Percentiles rank a stretch among this genome's conserved stretches.
Evolutionary conservation across 768 basidiomycete species (phyloP).

Genomic region (Mycena olivaceomarginata): DNA sequence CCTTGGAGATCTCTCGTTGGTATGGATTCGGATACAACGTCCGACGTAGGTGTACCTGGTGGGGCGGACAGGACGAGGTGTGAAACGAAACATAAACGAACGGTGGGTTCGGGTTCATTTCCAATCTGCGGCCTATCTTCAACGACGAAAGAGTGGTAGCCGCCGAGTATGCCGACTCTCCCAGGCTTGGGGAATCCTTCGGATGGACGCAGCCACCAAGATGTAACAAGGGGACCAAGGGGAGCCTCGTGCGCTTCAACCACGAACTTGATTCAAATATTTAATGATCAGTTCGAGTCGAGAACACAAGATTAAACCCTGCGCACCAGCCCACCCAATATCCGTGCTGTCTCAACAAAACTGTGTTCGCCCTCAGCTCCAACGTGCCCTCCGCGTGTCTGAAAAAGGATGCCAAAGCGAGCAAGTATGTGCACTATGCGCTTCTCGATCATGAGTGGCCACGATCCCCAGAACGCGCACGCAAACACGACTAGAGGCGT

Average conservation of each 20-base stretch:
- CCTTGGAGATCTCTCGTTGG: neutral
- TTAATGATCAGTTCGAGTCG: neutral
- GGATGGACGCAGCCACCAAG: conserved; percentile 30
- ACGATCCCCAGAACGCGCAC: conserved; percentile 30
- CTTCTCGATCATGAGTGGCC: conserved; percentile 25
- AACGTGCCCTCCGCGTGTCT: conserved; percentile 1
- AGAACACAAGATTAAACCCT: neutral
- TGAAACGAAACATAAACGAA: conserved; percentile 21
- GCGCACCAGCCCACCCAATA: conserved; percentile 28
- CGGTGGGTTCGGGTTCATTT: neutral
- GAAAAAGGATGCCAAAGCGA: neutral
- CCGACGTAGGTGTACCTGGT: neutral
- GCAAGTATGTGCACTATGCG: conserved; percentile 18
- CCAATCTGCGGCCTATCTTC: neutral
- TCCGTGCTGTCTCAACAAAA: conserved; percentile 16
- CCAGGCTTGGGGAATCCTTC: neutral
- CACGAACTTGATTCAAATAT: conserved; percentile 23
- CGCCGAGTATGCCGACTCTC: conserved; percentile 4
- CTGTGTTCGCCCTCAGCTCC: neutral
- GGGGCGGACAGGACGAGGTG: conserved; percentile 19
- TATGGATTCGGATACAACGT: conserved; percentile 4
- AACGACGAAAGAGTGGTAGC: conserved; percentile 31
- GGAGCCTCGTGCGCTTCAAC: conserved; percentile 30
- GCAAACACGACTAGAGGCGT: conserved; percentile 17
- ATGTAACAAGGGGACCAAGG: conserved; percentile 14